phyloP scores from a whole-genome alignment of 441 rosid genomes.

The Bocquillonia castaneifolia region DNA sequence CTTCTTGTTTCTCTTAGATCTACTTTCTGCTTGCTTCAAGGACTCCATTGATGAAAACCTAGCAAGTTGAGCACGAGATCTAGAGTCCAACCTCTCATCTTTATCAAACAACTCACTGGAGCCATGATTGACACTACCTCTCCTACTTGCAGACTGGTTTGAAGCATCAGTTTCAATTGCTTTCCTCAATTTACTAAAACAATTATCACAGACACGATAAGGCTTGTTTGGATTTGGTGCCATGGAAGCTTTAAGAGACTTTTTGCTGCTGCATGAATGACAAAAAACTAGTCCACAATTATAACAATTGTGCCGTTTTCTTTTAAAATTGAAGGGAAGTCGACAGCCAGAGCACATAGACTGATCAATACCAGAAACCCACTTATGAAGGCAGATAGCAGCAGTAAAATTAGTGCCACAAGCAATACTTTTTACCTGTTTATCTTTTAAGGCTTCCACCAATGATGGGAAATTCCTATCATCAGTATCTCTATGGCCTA shows the following conservation, averaged over 20 bases:
- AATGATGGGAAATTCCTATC: constrained; percentile 80
- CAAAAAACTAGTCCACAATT: constrained; percentile 92
- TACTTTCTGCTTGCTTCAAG: constrained; percentile 59
- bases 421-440: constrained; percentile 86
- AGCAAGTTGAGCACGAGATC: constrained; percentile 66
- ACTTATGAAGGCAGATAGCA: constrained; percentile 90
- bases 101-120: constrained; percentile 50
- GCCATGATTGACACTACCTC: constrained; percentile 62
- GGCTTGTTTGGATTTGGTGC: constrained; percentile 92
- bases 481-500: constrained; percentile 89
- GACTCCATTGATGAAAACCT: constrained; percentile 81
- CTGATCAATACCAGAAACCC: constrained; percentile 90
- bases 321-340: constrained; percentile 76
- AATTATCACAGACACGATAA: constrained; percentile 83
- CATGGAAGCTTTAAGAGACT: constrained; percentile 88
- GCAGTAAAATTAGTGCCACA: constrained; percentile 88
- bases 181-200: constrained; percentile 72
- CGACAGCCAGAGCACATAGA: constrained; percentile 99
- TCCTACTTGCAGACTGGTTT: constrained; percentile 63
- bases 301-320: constrained; percentile 95
- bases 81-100: constrained; percentile 73
- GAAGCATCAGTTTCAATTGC: constrained; percentile 60
- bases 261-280: constrained; percentile 84
- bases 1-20: constrained; percentile 77
- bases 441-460: constrained; percentile 87